Evolutionary conservation across 805 yeast species (phyloP), one percentile per base, ranked within the genome.

Genomic region (Kodamaea leandrae): DNA sequence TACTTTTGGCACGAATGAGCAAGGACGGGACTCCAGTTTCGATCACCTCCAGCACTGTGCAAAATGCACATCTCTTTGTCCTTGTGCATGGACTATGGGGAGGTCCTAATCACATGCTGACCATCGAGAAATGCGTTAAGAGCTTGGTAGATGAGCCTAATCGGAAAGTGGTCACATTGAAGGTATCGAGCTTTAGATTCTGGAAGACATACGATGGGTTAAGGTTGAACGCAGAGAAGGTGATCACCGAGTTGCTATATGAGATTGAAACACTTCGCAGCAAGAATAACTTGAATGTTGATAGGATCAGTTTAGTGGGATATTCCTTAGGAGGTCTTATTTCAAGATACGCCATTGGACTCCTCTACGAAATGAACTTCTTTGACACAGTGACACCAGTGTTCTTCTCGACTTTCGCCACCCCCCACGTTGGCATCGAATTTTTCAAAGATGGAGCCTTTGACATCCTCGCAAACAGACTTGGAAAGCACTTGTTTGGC

Each of bases 171-270:
- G 64, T 61, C 13, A 59, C 64, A 4, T 47, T 69, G 36, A 56
- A 63, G 41, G 73, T 73, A 3, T 60, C 72, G 6, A 53, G 67
- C 17, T 67, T 66, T 42, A 53, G 69, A 20, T 69, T 67, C 49
- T 68, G 72, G 72, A 66, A 66, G 44, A 66, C 73, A 3, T 68
- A 68, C 45, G 74, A 69, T 47, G 74, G 74, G 8, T 47, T 68
- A 19, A 53, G 56, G 33, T 42, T 63, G 14, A 67, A 68, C 43
- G 60, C 69, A 17, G 55, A 57, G 44, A 55, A 61, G 41, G 63
- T 66, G 7, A 53, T 66, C 8, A 49, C 58, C 9, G 74, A 69
- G 37, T 53, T 69, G 37, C 56, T 67, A 21, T 66, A 63, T 37
- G 73, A 68, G 47, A 63, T 68, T 26, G 74, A 67, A 44, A 55